Conservation (phyloP, 768 basidiomycete genomes). For the Podaxis mareebaensis region DNA sequence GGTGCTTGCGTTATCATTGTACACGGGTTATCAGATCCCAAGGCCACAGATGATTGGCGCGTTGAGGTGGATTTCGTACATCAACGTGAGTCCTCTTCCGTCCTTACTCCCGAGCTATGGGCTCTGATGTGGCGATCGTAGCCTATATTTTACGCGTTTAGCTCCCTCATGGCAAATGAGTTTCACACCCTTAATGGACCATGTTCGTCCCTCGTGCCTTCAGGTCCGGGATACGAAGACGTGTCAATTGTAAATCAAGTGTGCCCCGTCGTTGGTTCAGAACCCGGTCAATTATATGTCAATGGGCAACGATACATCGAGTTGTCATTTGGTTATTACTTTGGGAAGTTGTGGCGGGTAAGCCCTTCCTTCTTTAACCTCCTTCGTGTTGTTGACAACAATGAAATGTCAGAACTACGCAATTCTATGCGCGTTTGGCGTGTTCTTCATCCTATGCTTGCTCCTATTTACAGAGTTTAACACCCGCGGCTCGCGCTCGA, state of each 20-base stretch:
- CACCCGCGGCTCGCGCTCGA: constrained; percentile 36
- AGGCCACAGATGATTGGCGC: constrained; percentile 66
- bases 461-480: constrained; percentile 61
- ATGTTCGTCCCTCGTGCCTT: constrained; percentile 61
- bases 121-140: constrained; percentile 22
- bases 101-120: too few species aligned
- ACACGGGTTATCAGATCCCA: constrained; percentile 48
- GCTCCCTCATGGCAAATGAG: constrained; percentile 77
- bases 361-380: constrained; percentile 18
- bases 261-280: constrained; percentile 70
- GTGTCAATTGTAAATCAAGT: constrained; percentile 66
- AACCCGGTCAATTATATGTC: constrained; percentile 60
- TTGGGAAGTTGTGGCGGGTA: constrained; percentile 44
- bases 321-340: constrained; percentile 50
- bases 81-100: constrained; percentile 45
- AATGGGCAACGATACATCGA: constrained; percentile 54
- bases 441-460: constrained; percentile 56
- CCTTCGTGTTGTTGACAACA: neutral
- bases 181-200: constrained; percentile 68
- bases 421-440: constrained; percentile 65
- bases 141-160: constrained; percentile 75
- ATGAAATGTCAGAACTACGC: constrained; percentile 57
- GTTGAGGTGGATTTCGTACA: constrained; percentile 64
- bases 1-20: constrained; percentile 31
- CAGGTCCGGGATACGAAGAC: constrained; percentile 61